Conservation (phyloP, 345 rosid genomes). For the Salix brachista region DNA sequence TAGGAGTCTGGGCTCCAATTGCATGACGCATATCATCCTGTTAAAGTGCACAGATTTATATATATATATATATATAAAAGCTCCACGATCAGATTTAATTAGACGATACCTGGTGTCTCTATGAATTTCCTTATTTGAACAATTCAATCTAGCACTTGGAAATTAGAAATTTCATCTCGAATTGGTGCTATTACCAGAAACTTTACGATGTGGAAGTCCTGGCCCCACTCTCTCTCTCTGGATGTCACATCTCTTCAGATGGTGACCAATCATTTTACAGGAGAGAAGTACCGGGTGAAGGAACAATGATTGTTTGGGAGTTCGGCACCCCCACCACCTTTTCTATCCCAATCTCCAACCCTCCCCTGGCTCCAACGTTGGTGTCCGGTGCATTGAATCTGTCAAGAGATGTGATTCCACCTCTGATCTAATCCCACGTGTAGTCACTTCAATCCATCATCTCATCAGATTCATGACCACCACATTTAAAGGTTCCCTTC, state of each 20-base stretch:
- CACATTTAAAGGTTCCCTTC: slow-evolving; percentile 13
- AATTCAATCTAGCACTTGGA: background rate
- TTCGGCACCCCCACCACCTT: background rate
- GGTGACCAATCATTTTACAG: background rate
- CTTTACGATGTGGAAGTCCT: background rate
- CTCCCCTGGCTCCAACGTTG: background rate
- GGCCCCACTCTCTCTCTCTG: background rate
- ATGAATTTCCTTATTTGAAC: too few relatives aligned
- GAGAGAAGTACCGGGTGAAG: background rate
- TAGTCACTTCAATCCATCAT: slow-evolving; percentile 19
- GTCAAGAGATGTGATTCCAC: slow-evolving; percentile 22
- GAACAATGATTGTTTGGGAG: background rate
- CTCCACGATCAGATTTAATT: background rate
- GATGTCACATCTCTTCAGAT: background rate
- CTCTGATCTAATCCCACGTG: slow-evolving; percentile 5
- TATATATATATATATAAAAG: too few relatives aligned
- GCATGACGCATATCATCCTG: background rate
- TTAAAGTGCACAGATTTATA: too few relatives aligned
- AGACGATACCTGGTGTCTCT: background rate
- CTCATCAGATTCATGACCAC: slow-evolving; percentile 18
- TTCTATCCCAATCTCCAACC: background rate
- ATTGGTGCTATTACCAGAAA: background rate
- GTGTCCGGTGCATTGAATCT: background rate
- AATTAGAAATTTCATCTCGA: background rate
- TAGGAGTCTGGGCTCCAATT: background rate